Base-by-base conservation (phyloP, 768 basidiomycete genomes). In the Candolleomyces efflorescens region DNA sequence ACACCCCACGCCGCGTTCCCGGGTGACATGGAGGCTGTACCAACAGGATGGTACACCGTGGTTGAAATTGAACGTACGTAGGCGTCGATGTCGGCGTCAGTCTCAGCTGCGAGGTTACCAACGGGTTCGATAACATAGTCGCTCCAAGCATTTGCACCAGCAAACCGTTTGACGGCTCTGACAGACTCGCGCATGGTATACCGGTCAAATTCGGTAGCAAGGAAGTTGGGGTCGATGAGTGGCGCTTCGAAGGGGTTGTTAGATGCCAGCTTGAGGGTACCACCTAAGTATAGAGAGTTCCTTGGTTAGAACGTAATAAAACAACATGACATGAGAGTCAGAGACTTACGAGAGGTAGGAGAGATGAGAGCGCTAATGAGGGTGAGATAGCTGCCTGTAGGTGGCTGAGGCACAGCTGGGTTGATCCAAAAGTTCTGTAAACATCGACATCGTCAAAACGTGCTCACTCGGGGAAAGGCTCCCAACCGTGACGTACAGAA, bases 11-110 rank as follows among this genome's bases (percentile, higher is more conserved):
- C 46, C 2, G 69, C 71, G 26, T 61, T 60, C 47, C 55, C 53
- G 0, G 71, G 61, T 5, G 68, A 64, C 69, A 75, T 73, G 3
- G 62, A 52, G 0, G 73, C 69, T 2, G 70, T 71, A 0, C 69
- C 66, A 15, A 66, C 65, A 2, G 69, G 69, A 60, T 76, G 75
- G 41, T 59, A 68, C 24, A 69, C 60, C 5, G 70, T 66, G 10
- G 58, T 59, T 1, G 45, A 56, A 63, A 2, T 55, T 53, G 9
- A 67, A 32, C 32, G 64, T 32, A 69, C 65, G 48, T 61, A 70
- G 3, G 52, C 59, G 27, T 68, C 69, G 5, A 74, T 51, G 18
- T 65, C 63, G 3, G 56, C 69, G 54, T 75, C 73, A 15, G 56
- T 53, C 3, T 39, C 52, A 18, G 56, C 51, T 17, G 56, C 59